Evolutionary conservation across 2,329 filamentous ascomycete species (phyloP).

Genomic region (Hymenoscyphus scutula): DNA sequence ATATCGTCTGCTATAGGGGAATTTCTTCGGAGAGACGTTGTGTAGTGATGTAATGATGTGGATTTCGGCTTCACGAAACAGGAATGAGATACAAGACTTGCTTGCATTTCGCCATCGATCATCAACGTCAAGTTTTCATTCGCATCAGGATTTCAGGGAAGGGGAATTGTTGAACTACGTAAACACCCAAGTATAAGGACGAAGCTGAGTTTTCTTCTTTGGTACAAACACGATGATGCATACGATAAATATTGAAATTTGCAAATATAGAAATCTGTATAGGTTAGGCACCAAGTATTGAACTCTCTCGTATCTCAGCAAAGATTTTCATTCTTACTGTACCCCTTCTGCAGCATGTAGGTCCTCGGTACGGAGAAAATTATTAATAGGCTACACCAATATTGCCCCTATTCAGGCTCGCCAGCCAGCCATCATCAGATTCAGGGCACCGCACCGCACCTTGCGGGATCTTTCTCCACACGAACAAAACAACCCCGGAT

Average conservation of each 20-base stretch:
- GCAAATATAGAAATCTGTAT: neutral
- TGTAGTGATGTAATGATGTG: slow-evolving; percentile 1
- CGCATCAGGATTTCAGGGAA: neutral
- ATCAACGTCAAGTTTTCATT: neutral
- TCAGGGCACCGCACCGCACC: no score
- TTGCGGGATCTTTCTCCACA: slow-evolving; percentile 1
- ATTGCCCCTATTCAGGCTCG: slow-evolving; percentile 1
- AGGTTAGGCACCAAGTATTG: no score
- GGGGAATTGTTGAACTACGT: neutral
- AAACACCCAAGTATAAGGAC: neutral
- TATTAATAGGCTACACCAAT: slow-evolving; percentile 2
- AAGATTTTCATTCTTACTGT: neutral
- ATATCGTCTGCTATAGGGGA: neutral
- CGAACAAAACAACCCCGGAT: neutral
- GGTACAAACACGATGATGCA: neutral
- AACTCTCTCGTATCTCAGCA: neutral
- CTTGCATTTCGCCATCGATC: neutral
- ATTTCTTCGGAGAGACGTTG: neutral
- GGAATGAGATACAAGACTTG: neutral
- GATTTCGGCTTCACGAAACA: neutral
- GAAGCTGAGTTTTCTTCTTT: neutral
- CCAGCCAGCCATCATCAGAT: neutral
- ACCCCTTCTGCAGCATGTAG: neutral
- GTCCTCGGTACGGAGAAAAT: no score
- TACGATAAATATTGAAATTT: neutral